Percentiles rank a stretch among this genome's conserved stretches.
Evolutionary conservation across 768 basidiomycete species (phyloP).

Genomic region (Podaxis rugospora): DNA sequence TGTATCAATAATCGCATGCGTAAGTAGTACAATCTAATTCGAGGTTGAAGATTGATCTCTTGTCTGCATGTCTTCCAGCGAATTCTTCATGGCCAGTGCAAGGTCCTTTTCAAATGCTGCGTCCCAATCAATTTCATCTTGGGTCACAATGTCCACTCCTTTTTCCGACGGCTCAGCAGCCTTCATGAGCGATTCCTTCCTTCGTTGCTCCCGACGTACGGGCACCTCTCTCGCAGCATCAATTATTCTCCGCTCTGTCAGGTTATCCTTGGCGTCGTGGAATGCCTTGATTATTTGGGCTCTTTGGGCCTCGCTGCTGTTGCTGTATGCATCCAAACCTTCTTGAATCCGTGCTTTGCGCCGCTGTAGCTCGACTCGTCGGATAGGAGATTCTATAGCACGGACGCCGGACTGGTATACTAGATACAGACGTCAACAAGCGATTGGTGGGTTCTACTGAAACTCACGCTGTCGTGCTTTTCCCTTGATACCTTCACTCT

Average conservation of each 20-base stretch:
- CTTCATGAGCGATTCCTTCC: neutral
- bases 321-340: conserved; percentile 31
- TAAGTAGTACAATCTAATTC: neutral
- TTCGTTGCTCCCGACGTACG: neutral
- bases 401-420: neutral
- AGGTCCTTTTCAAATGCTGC: neutral
- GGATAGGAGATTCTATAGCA: neutral
- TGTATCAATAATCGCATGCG: neutral
- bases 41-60: neutral
- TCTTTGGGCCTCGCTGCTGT: conserved; percentile 29
- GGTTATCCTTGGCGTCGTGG: conserved; percentile 25
- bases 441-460: neutral
- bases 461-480: neutral
- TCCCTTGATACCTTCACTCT: neutral
- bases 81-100: conserved; percentile 12
- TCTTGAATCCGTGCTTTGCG: conserved; percentile 34
- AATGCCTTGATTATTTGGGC: conserved; percentile 32
- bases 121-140: conserved; percentile 9
- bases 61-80: conserved; percentile 8
- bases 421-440: neutral
- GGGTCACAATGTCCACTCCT: neutral
- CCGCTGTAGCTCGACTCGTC: conserved; percentile 23
- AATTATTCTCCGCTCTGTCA: conserved; percentile 28
- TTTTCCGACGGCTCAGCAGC: neutral
- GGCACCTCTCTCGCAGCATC: conserved; percentile 26